Evolutionary conservation across 768 basidiomycete genomes (phyloP), one percentile per base, ranked within the genome.

Genomic region (Phylloporus arenicola): DNA sequence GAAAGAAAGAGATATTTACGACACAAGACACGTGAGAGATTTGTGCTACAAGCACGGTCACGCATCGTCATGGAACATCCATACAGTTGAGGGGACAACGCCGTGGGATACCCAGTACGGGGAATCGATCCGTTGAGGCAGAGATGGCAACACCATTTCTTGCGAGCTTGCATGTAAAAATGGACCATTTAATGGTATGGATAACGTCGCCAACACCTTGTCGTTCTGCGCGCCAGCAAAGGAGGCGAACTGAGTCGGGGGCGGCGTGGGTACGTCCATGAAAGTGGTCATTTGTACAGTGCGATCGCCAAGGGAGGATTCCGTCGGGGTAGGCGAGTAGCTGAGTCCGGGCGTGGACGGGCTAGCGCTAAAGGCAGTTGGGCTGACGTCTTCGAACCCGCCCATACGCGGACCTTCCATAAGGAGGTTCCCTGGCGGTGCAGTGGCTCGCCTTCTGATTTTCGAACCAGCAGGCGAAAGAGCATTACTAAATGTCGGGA

Each of bases 251-350:
- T 68, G 68, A 59, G 64, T 53, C 17, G 66, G 66, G 25, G 68
- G 67, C 54, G 67, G 67, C 29, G 67, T 68, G 7, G 59, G 55
- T 14, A 68, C 73, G 52, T 83, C 80, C 58, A 74, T 64, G 50
- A 81, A 81, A 0, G 67, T 71, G 14, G 73, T 64, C 75, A 81
- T 77, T 56, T 82, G 81, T 20, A 81, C 69, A 0, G 79, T 82
- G 20, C 74, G 74, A 55, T 81, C 80, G 34, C 75, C 76, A 42
- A 74, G 67, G 6, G 77, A 77, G 0, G 78, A 82, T 49, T 80
- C 81, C 1, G 80, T 81, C 4, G 81, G 76, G 1, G 80, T 75
- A 0, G 83, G 83, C 0, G 83, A 83, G 44, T 79, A 78, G 11
- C 72, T 76, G 34, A 84, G 76, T 17, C 72, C 69, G 0, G 82